These are phyloP conservation scores for Phalaenopsis equestris DNA, from an alignment of 106 monocot species.

Conservation along the genomic window DNA sequence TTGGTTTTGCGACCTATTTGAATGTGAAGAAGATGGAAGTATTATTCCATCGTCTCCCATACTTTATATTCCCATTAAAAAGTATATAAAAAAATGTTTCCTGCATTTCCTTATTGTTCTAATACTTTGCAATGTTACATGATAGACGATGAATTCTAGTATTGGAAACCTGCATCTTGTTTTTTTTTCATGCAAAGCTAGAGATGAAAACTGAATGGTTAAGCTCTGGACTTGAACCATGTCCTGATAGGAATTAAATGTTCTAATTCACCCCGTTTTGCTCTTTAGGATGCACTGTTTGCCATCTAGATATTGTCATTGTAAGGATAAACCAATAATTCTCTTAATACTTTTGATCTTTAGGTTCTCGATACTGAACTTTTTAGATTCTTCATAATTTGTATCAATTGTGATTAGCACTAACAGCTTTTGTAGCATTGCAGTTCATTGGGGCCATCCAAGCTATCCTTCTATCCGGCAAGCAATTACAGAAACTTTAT, in stretches of 20 bases:
- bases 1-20: background rate
- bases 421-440: slow-evolving; percentile 5
- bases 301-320: background rate
- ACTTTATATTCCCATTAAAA: background rate
- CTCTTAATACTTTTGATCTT: background rate
- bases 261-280: background rate
- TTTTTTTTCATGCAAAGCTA: background rate
- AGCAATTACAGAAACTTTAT: slow-evolving; percentile 65
- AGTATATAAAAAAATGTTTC: background rate
- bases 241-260: background rate
- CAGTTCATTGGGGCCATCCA: slow-evolving; percentile 71
- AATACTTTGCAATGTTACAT: background rate
- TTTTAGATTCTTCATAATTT: slow-evolving; percentile 4
- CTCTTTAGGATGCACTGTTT: background rate
- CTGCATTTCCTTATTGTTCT: background rate
- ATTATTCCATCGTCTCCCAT: background rate
- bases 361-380: background rate
- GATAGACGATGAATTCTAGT: background rate
- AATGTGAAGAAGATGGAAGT: background rate
- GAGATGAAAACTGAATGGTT: background rate
- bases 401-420: background rate
- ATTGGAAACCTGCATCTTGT: background rate
- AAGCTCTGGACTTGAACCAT: background rate
- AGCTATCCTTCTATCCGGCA: slow-evolving; percentile 62
- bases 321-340: background rate